Percentiles rank a stretch among this genome's conserved stretches.
Evolutionary conservation across 169 alveolate genomes (phyloP).

Genomic region (Perkinsus olseni): DNA sequence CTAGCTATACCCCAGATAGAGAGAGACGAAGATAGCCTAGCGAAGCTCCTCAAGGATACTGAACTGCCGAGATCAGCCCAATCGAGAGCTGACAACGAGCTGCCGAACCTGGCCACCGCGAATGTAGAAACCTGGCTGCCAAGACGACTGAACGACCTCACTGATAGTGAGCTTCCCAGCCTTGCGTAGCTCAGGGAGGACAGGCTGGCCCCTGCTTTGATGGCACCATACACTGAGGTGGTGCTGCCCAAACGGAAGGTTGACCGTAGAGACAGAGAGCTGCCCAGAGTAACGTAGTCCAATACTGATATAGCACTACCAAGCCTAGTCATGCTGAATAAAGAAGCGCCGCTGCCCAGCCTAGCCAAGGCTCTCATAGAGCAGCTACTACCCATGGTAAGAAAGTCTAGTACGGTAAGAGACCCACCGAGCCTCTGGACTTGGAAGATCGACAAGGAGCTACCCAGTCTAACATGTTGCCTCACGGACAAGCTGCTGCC

Average conservation of each 20-base stretch:
- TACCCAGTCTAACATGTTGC: background rate
- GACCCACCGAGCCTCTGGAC: background rate
- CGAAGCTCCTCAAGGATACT: background rate
- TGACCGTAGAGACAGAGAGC: background rate
- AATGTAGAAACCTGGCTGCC: background rate
- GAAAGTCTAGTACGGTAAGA: background rate
- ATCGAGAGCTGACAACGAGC: background rate
- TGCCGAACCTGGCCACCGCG: background rate
- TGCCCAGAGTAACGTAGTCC: background rate
- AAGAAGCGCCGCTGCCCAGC: background rate
- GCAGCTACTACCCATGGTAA: background rate
- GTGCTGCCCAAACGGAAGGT: background rate
- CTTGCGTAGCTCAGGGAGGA: background rate
- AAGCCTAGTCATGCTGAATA: background rate
- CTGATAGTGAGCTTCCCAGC: background rate
- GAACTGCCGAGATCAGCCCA: background rate
- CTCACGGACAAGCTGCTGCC: background rate
- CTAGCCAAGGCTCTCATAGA: background rate
- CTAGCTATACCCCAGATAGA: background rate
- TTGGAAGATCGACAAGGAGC: background rate
- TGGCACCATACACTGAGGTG: background rate
- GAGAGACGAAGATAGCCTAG: background rate
- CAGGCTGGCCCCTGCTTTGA: background rate
- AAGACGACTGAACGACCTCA: background rate
- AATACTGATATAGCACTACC: background rate